phyloP scores from a whole-genome alignment of 176 grass and related monocot species.

The Chrysopogon serrulatus region DNA sequence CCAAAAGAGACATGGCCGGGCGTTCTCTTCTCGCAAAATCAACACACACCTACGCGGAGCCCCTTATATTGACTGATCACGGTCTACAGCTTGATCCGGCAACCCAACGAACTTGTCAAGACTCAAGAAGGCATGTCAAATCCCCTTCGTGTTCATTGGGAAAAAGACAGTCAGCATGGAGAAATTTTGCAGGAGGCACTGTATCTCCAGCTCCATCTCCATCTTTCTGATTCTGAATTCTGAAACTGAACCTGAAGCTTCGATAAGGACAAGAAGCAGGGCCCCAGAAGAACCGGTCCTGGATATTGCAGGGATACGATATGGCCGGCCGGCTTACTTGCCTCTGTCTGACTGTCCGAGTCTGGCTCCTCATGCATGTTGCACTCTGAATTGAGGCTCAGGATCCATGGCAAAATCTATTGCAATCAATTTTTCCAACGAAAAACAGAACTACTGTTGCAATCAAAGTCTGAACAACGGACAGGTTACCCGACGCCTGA shows the following conservation, averaged over 20 bases:
- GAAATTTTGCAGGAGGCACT: not conserved
- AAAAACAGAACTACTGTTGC: not conserved
- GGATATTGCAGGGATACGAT: not conserved
- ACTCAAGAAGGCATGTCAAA: not conserved
- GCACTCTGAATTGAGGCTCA: not conserved
- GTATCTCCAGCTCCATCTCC: not conserved
- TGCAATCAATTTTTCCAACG: not conserved
- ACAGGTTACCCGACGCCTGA: not conserved
- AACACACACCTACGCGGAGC: not conserved
- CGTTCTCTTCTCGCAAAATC: not conserved
- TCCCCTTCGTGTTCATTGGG: not conserved
- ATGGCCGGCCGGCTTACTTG: not conserved
- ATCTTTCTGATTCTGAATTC: not conserved
- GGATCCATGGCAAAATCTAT: not conserved
- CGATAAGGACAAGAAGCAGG: not conserved
- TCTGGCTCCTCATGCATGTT: not conserved
- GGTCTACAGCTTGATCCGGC: not conserved
- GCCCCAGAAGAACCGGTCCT: not conserved
- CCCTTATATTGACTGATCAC: slow-evolving; percentile 18
- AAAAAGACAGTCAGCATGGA: not conserved
- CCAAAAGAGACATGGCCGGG: too few species aligned
- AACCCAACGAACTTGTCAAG: not conserved
- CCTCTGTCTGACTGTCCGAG: not conserved
- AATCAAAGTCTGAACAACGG: not conserved
- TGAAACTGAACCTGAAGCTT: not conserved